Percentiles rank a stretch among this genome's conserved stretches.
phyloP scores from a whole-genome alignment of 2,329 filamentous ascomycete species.

The Rutstroemia sp. region DNA sequence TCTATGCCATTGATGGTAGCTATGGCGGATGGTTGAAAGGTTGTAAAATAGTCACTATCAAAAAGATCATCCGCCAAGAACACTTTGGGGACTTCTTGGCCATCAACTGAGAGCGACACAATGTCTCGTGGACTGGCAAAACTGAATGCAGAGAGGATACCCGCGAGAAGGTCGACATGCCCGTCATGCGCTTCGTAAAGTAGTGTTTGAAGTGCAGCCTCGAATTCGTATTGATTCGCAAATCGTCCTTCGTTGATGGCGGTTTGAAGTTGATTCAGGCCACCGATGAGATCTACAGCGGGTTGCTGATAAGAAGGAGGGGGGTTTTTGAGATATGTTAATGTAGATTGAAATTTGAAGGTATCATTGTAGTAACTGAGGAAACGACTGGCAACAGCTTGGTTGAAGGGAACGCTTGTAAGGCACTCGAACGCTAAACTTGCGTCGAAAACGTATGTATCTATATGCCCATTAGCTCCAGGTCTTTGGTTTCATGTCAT shows the following conservation, averaged over 20 bases:
- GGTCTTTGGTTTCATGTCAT: not conserved
- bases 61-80: slow-evolving; percentile 26
- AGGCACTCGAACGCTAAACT: slow-evolving; percentile 35
- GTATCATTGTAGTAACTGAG: slow-evolving; percentile 38
- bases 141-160: slow-evolving; percentile 42
- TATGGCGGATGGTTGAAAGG: slow-evolving; percentile 36
- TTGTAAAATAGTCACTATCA: slow-evolving; percentile 24
- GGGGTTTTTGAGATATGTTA: slow-evolving; percentile 38
- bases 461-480: slow-evolving; percentile 3
- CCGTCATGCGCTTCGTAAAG: slow-evolving; percentile 49
- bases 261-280: slow-evolving; percentile 36
- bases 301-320: slow-evolving; percentile 42
- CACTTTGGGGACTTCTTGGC: slow-evolving; percentile 32
- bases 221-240: slow-evolving; percentile 47
- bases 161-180: slow-evolving; percentile 48
- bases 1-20: slow-evolving; percentile 46
- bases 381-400: slow-evolving; percentile 36
- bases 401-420: slow-evolving; percentile 37
- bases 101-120: slow-evolving; percentile 53
- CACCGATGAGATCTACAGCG: slow-evolving; percentile 38
- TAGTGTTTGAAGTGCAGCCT: slow-evolving; percentile 45
- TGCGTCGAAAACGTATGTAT: slow-evolving; percentile 12
- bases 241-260: slow-evolving; percentile 36
- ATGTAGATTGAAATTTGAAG: slow-evolving; percentile 27
- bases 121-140: slow-evolving; percentile 42